Percentiles rank a stretch among this genome's conserved stretches.
These are phyloP conservation scores for Parsonsia alboflavescens DNA, from an alignment of 257 asterid genomes.

Conservation along the genomic window DNA sequence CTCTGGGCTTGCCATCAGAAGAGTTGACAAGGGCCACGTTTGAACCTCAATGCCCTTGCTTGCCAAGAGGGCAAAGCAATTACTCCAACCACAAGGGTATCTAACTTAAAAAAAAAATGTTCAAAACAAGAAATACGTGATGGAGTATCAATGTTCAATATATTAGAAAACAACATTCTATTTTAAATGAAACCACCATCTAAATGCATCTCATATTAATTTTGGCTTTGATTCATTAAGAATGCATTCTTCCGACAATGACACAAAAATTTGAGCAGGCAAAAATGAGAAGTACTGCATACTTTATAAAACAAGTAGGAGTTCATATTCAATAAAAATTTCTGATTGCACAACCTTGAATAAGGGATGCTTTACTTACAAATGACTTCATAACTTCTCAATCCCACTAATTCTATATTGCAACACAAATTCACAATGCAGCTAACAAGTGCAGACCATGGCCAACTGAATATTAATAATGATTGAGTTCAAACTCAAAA, in stretches of 20 bases:
- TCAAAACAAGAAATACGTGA: background rate
- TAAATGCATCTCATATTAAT: background rate
- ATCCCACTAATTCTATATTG: background rate
- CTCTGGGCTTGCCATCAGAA: background rate
- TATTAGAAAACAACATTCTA: background rate
- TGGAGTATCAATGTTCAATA: background rate
- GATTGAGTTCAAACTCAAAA: background rate
- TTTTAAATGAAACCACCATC: background rate
- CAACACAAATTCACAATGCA: background rate
- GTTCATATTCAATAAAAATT: background rate
- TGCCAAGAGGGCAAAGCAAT: background rate
- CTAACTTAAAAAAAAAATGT: no score
- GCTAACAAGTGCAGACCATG: background rate
- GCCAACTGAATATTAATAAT: background rate
- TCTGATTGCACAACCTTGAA: background rate
- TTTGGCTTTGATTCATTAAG: background rate
- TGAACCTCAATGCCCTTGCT: background rate
- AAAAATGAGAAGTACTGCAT: background rate
- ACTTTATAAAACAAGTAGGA: background rate
- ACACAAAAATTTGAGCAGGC: no score
- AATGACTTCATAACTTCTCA: background rate
- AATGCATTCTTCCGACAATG: no score
- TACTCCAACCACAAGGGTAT: background rate
- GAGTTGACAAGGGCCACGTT: background rate
- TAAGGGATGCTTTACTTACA: background rate